Percentiles rank a stretch among this genome's conserved stretches.
phyloP scores from a whole-genome alignment of 2,329 filamentous ascomycete genomes.

The Xylaria sp. region DNA sequence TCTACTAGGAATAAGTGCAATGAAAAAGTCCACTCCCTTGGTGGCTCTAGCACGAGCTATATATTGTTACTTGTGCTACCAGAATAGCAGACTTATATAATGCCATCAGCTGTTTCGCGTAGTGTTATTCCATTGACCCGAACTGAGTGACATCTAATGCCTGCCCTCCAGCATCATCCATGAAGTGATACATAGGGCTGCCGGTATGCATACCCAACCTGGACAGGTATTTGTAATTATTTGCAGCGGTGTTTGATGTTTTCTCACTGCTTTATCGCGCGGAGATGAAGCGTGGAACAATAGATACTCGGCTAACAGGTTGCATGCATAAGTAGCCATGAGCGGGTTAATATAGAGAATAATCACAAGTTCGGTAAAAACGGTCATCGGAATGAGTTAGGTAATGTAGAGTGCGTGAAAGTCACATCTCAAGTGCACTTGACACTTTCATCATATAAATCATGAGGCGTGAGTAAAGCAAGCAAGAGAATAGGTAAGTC shows the following conservation, averaged over 20 bases:
- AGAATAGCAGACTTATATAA: not conserved
- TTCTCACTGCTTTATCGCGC: not conserved
- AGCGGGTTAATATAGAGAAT: too few species aligned
- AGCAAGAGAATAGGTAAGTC: too few species aligned
- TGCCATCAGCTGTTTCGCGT: not conserved
- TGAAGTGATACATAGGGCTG: constrained; percentile 8
- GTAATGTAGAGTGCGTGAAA: too few species aligned
- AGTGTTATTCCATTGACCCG: not conserved
- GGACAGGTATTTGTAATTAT: not conserved
- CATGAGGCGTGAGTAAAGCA: too few species aligned
- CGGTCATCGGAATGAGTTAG: too few species aligned
- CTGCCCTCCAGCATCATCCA: not conserved
- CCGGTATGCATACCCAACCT: constrained; percentile 1
- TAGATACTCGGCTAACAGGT: not conserved
- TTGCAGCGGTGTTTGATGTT: not conserved
- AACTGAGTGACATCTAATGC: not conserved
- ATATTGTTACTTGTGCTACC: not conserved
- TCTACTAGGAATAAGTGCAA: not conserved
- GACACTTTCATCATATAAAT: not conserved
- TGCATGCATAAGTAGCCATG: too few species aligned
- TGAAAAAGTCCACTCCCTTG: not conserved
- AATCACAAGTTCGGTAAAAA: too few species aligned
- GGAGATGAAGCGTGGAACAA: not conserved
- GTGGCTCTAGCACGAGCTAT: not conserved
- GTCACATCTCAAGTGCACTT: too few species aligned